These are phyloP conservation scores for Cyclocybe aegerita DNA, from an alignment of 768 basidiomycete genomes.

Conservation along the genomic window DNA sequence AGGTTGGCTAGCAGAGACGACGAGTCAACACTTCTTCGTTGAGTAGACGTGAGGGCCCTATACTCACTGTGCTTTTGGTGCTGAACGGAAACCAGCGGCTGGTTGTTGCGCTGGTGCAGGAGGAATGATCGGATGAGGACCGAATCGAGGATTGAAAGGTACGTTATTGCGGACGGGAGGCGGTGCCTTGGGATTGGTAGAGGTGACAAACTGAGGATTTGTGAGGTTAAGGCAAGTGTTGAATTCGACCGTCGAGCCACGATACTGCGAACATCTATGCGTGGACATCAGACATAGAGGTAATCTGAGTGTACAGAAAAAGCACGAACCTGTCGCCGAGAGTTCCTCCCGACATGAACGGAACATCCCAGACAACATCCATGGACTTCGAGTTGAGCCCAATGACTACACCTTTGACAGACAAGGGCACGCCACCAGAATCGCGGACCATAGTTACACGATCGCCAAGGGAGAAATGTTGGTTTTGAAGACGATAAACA, in stretches of 20 bases:
- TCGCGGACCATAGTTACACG: slow-evolving; percentile 96
- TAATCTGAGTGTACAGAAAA: not conserved
- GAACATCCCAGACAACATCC: slow-evolving; percentile 95
- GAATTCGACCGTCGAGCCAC: slow-evolving; percentile 86
- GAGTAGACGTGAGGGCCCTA: slow-evolving; percentile 4
- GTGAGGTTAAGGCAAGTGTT: slow-evolving; percentile 88
- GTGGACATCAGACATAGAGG: not conserved
- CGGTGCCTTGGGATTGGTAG: slow-evolving; percentile 62
- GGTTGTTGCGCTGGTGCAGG: slow-evolving; percentile 52
- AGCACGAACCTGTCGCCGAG: slow-evolving; percentile 72
- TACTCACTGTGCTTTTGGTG: slow-evolving; percentile 35
- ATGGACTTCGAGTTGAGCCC: slow-evolving; percentile 84
- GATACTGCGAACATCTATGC: slow-evolving; percentile 46
- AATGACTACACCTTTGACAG: slow-evolving; percentile 91
- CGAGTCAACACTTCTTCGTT: not conserved
- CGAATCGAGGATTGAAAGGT: slow-evolving; percentile 68
- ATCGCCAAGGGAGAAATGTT: slow-evolving; percentile 86
- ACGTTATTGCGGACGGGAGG: slow-evolving; percentile 42
- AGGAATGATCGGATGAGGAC: slow-evolving; percentile 62
- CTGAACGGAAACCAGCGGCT: slow-evolving; percentile 67
- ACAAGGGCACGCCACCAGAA: slow-evolving; percentile 87
- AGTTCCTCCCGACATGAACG: slow-evolving; percentile 92
- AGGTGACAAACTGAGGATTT: slow-evolving; percentile 79
- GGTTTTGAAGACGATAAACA: slow-evolving; percentile 85
- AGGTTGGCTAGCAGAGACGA: slow-evolving; percentile 21